Evolutionary conservation across 352 stramenopile species (phyloP).

Genomic region (Globisporangium alternatum): DNA sequence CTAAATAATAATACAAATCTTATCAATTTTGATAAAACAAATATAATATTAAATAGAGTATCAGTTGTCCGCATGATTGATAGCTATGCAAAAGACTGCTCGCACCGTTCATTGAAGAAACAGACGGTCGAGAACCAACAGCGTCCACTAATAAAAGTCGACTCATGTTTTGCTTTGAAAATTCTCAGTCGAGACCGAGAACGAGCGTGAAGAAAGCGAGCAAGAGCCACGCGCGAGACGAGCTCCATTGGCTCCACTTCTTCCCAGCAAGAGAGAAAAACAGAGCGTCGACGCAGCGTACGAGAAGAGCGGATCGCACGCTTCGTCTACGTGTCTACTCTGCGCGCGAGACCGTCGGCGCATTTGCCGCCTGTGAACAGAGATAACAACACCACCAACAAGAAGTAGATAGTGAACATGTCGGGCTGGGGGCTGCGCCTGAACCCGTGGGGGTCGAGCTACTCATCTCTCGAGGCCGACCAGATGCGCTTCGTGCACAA

Average conservation of each 20-base stretch:
- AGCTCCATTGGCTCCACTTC: neutral
- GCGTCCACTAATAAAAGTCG: conserved; percentile 12
- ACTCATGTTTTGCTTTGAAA: conserved; percentile 12
- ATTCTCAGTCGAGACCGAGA: conserved; percentile 10
- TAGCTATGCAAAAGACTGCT: neutral
- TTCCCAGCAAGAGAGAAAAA: neutral
- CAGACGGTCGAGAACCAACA: conserved; percentile 8
- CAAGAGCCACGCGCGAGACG: neutral
- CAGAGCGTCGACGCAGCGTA: neutral
- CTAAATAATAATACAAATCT: neutral
- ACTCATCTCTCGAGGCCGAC: conserved; percentile 81
- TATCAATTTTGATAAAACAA: conserved; percentile 3
- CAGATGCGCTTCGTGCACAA: conserved; percentile 87
- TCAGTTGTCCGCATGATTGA: no score
- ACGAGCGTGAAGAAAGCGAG: neutral
- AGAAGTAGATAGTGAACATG: conserved; percentile 31
- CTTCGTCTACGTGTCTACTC: neutral
- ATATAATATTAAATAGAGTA: conserved; percentile 9
- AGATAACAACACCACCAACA: neutral
- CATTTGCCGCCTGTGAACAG: neutral
- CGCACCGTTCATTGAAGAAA: neutral
- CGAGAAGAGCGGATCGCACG: neutral
- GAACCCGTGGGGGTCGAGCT: conserved; percentile 79
- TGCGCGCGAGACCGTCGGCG: neutral
- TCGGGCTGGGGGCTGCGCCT: conserved; percentile 80